phyloP scores from a whole-genome alignment of 2,329 filamentous ascomycete genomes.

The Alternaria metachromatica region DNA sequence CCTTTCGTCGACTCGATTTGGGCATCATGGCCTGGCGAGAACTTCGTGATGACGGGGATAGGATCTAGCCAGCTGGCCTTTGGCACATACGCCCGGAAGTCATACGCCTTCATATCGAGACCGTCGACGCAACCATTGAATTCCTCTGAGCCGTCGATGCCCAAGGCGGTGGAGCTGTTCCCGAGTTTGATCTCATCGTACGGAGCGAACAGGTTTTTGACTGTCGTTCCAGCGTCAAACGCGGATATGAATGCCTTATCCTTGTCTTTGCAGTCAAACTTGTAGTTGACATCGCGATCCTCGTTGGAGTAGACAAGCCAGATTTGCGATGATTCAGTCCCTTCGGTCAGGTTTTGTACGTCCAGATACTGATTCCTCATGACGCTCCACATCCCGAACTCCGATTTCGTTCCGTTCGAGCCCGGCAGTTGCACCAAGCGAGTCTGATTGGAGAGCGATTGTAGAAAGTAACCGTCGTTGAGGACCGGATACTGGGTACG shows the following conservation, averaged over 20 bases:
- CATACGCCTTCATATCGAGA: slow-evolving; percentile 62
- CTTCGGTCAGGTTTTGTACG: slow-evolving; percentile 50
- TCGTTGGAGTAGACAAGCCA: neutral
- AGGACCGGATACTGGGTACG: neutral
- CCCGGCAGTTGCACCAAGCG: neutral
- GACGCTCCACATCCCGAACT: slow-evolving; percentile 62
- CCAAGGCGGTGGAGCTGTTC: slow-evolving; percentile 53
- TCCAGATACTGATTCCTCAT: slow-evolving; percentile 58
- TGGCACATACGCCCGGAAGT: slow-evolving; percentile 67
- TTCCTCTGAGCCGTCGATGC: slow-evolving; percentile 32
- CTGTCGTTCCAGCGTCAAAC: slow-evolving; percentile 60
- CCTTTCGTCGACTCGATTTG: slow-evolving; percentile 61
- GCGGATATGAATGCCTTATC: slow-evolving; percentile 53
- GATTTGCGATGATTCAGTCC: neutral
- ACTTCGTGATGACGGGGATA: slow-evolving; percentile 65
- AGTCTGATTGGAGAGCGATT: neutral
- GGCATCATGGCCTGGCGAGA: slow-evolving; percentile 67
- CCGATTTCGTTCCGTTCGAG: neutral
- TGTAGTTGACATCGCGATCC: neutral
- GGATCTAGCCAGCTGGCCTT: slow-evolving; percentile 58
- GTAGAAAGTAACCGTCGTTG: neutral
- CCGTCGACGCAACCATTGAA: slow-evolving; percentile 64
- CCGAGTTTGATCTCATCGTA: slow-evolving; percentile 64
- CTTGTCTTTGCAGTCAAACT: slow-evolving; percentile 47
- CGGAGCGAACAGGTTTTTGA: slow-evolving; percentile 69